A percentile compares a stretch with the other conserved stretches of the same genome.
Evolutionary conservation across 225 moss, liverwort and hornwort genomes (phyloP).

Genomic region (Pseudisothecium myosuroides): DNA sequence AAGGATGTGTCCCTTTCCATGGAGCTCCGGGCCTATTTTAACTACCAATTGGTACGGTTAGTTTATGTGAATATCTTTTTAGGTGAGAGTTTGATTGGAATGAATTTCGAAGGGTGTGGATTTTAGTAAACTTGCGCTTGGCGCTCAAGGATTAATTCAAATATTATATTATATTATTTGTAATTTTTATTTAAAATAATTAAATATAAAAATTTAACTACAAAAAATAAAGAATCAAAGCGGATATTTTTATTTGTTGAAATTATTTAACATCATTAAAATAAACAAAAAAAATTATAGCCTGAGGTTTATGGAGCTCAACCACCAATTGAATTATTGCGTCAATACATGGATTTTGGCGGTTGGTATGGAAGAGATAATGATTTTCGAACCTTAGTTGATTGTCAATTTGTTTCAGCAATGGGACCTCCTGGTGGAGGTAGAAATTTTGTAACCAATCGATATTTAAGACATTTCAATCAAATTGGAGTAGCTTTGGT

Average conservation of each 20-base stretch:
- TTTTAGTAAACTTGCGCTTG: too few relatives aligned
- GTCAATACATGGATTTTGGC: slow-evolving; percentile 87
- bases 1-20: too few relatives aligned
- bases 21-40: too few relatives aligned
- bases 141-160: not conserved
- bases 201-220: not conserved
- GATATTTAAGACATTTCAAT: slow-evolving; percentile 83
- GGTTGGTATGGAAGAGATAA: slow-evolving; percentile 95
- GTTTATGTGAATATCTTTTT: too few relatives aligned
- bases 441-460: slow-evolving; percentile 66
- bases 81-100: too few relatives aligned
- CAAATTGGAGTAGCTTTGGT: slow-evolving; percentile 73
- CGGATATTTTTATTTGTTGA: not conserved
- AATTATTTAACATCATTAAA: not conserved
- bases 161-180: not conserved
- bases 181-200: too few relatives aligned
- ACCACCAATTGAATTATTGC: slow-evolving; percentile 80
- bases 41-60: too few relatives aligned
- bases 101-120: too few relatives aligned
- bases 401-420: slow-evolving; percentile 84
- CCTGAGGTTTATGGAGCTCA: slow-evolving; percentile 93
- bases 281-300: not conserved
- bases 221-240: not conserved
- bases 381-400: slow-evolving; percentile 56
- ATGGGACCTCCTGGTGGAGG: slow-evolving; percentile 96